Conservation (phyloP, 805 yeast species). For the Candida ponderosae region DNA sequence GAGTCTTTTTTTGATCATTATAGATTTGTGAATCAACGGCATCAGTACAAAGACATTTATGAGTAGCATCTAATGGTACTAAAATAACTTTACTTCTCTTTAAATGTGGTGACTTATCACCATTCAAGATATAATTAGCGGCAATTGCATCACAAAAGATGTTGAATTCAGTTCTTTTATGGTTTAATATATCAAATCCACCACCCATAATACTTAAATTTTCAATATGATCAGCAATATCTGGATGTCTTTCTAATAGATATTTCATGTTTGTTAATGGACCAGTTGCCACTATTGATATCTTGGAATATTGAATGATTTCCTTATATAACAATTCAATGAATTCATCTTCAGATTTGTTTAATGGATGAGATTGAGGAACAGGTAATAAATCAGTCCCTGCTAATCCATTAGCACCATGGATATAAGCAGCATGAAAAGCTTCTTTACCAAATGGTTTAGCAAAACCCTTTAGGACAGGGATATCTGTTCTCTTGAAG, state of each 20-base stretch:
- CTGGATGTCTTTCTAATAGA: slow-evolving; percentile 48
- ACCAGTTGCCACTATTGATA: slow-evolving; percentile 69
- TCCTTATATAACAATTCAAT: slow-evolving; percentile 27
- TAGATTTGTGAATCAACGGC: slow-evolving; percentile 31
- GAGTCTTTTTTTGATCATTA: slow-evolving; percentile 26
- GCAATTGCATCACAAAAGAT: slow-evolving; percentile 71
- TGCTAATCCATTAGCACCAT: slow-evolving; percentile 71
- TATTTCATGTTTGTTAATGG: slow-evolving; percentile 66
- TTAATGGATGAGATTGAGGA: slow-evolving; percentile 27
- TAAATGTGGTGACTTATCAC: slow-evolving; percentile 36
- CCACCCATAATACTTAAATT: slow-evolving; percentile 77
- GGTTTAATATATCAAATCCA: slow-evolving; percentile 25
- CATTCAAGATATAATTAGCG: slow-evolving; percentile 37
- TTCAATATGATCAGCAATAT: slow-evolving; percentile 37
- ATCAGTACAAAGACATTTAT: slow-evolving; percentile 46
- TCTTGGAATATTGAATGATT: slow-evolving; percentile 33
- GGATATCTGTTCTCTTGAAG: slow-evolving; percentile 39
- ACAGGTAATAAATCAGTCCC: slow-evolving; percentile 58
- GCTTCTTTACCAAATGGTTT: slow-evolving; percentile 47
- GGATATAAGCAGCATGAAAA: slow-evolving; percentile 52
- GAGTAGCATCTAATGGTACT: slow-evolving; percentile 66
- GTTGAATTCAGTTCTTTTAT: slow-evolving; percentile 65
- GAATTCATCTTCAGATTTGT: slow-evolving; percentile 31
- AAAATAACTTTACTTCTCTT: slow-evolving; percentile 39
- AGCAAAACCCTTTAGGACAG: slow-evolving; percentile 61